Evolutionary conservation across 2,329 filamentous ascomycete genomes (phyloP).

Genomic region (Neonectria hederae): DNA sequence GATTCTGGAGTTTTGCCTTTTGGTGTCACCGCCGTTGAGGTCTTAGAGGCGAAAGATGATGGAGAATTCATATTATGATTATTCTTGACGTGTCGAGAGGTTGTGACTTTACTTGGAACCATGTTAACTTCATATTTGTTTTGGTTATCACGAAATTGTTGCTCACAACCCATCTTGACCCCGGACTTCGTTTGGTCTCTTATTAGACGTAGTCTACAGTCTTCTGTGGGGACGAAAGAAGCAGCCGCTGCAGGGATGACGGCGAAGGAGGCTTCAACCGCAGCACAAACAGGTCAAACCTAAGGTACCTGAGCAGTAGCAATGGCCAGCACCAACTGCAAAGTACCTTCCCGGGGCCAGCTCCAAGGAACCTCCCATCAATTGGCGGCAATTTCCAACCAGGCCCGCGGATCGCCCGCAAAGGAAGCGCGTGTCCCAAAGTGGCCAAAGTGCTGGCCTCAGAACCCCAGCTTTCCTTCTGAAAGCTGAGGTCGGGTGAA

Average conservation of each 20-base stretch:
- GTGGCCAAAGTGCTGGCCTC: not conserved
- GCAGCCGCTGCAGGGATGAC: not conserved
- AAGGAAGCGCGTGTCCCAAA: not conserved
- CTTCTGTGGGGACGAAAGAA: constrained; percentile 1
- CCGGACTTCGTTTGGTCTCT: not conserved
- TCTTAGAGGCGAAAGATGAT: constrained; percentile 12
- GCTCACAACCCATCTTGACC: not conserved
- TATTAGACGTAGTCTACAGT: not conserved
- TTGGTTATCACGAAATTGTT: not conserved
- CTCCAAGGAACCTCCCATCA: not conserved
- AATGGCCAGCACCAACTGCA: not conserved
- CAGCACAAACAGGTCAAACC: not conserved
- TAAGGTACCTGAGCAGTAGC: not conserved
- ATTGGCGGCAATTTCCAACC: not conserved
- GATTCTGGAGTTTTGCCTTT: constrained; percentile 14
- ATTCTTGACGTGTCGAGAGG: not conserved
- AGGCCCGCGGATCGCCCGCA: not conserved
- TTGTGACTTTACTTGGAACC: too few species aligned
- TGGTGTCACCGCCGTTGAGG: constrained; percentile 2
- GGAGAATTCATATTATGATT: not conserved
- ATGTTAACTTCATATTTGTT: too few species aligned
- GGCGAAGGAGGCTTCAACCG: not conserved
- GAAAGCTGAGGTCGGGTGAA: constrained; percentile 7
- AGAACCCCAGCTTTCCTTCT: not conserved
- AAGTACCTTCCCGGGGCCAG: not conserved